phyloP scores from a whole-genome alignment of 2,329 filamentous ascomycete species.

The Penicillium olsonii region DNA sequence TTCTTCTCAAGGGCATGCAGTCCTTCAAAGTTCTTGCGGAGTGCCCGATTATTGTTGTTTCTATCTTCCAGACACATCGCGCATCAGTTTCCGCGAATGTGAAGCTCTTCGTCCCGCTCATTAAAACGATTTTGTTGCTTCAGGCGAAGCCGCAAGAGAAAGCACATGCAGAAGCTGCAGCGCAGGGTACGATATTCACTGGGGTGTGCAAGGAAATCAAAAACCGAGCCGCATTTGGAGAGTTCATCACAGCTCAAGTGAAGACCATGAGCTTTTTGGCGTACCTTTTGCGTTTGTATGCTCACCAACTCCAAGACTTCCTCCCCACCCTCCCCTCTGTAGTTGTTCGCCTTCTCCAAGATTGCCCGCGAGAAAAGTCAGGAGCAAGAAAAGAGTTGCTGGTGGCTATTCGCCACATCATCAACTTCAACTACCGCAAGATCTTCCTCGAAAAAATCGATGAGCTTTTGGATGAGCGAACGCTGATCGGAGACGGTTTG shows the following conservation, averaged over 20 bases:
- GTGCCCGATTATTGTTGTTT: constrained; percentile 98
- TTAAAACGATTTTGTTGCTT: constrained; percentile 83
- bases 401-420: constrained; percentile 95
- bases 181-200: constrained; percentile 79
- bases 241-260: constrained; percentile 96
- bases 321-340: constrained; percentile 81
- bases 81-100: constrained; percentile 79
- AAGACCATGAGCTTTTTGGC: constrained; percentile 99
- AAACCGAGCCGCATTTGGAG: constrained; percentile 90
- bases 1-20: constrained; percentile 89
- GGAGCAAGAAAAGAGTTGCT: constrained; percentile 90
- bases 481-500: constrained; percentile 89
- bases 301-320: constrained; percentile 84
- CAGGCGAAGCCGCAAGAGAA: constrained; percentile 92
- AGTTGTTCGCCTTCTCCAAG: constrained; percentile 85
- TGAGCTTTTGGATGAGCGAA: constrained; percentile 89
- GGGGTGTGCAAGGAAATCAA: constrained; percentile 92
- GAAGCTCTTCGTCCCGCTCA: constrained; percentile 86
- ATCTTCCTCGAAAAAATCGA: constrained; percentile 95
- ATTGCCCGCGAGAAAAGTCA: constrained; percentile 93
- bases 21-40: constrained; percentile 98
- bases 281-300: constrained; percentile 85
- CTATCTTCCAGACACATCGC: constrained; percentile 92
- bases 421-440: constrained; percentile 97
- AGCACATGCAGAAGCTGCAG: constrained; percentile 81